These are phyloP conservation scores for Zymoseptoria tritici DNA, from an alignment of 2,329 filamentous ascomycete species.

Conservation along the genomic window DNA sequence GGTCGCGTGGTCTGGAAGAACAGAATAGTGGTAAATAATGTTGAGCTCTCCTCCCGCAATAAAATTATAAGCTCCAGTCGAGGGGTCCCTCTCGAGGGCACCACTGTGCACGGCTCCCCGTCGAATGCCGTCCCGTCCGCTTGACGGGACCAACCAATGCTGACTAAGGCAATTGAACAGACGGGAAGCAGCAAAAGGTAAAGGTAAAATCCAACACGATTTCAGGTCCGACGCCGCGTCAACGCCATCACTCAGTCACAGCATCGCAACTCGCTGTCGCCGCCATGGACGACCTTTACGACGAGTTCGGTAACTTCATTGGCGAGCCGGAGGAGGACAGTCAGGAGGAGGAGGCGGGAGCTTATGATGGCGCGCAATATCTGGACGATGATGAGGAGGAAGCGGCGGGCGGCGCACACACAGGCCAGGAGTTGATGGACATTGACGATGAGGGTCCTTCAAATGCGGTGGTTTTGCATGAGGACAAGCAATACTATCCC, in stretches of 20 bases:
- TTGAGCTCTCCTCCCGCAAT: too few relatives aligned
- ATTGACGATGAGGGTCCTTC: conserved; percentile 84
- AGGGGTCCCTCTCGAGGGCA: too few relatives aligned
- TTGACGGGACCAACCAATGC: too few relatives aligned
- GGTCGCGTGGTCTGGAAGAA: background rate
- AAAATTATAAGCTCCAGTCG: too few relatives aligned
- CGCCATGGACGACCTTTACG: conserved; percentile 90
- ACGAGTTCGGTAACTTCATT: conserved; percentile 99
- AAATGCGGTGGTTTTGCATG: conserved; percentile 94
- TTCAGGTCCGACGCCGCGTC: background rate
- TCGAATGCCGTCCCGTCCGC: too few relatives aligned
- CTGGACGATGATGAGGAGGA: conserved; percentile 63
- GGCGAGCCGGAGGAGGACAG: conserved; percentile 87
- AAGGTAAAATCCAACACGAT: background rate
- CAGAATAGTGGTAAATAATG: too few relatives aligned
- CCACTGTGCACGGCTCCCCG: too few relatives aligned
- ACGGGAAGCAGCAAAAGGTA: too few relatives aligned
- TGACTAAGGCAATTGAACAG: too few relatives aligned
- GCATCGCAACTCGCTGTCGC: conserved; percentile 6
- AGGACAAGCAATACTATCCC: conserved; percentile 99
- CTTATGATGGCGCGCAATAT: conserved; percentile 72
- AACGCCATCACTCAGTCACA: background rate
- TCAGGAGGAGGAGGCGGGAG: conserved; percentile 71
- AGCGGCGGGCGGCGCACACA: conserved; percentile 38
- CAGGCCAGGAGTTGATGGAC: conserved; percentile 86